Base-by-base conservation (phyloP, 768 basidiomycete species). In the Lyophyllum semitale region DNA sequence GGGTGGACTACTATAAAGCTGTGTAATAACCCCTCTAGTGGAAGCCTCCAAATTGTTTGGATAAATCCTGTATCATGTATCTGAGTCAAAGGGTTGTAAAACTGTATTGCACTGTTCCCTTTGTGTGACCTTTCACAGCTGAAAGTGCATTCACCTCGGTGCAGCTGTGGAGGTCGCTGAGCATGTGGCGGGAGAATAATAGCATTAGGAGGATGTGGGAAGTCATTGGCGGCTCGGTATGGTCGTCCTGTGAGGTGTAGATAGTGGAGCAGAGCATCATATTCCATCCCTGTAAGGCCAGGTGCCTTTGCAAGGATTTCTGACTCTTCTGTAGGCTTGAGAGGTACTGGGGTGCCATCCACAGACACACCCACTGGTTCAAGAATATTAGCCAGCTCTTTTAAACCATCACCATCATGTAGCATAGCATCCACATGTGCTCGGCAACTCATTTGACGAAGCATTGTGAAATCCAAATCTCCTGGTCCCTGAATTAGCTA, bases 81-180 rank as follows among this genome's bases (percentile, higher is more conserved):
- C 11, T 53, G 25, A 29, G 32, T 35, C 48, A 43, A 18, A 27
- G 64, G 63, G 44, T 61, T 47, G 27, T 57, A 54, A 40, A 62
- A 67, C 33, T 63, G 61, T 33, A 69, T 63, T 18, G 59, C 59
- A 59, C 65, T 65, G 41, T 63, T 67, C 4, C 60, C 65, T 51
- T 53, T 18, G 37, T 65, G 59, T 43, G 59, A 58, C 2, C 43
- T 50, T 8, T 43, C 42, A 40, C 63, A 60, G 53, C 66, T 64
- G 38, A 62, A 69, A 4, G 51, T 59, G 4, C 42, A 51, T n/a
- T 61, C 53, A 47, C 44, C 55, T 26, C 57, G 30, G 23, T 58
- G 49, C 11, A 62, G 35, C 15, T 62, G 59, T 17, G 33, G 20
- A 27, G 56, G 59, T 0, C 26, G 22, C 38, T 53, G 22, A 29